Conservation (phyloP, 148 eudicot species). For the Rhododendron griersonianum region DNA sequence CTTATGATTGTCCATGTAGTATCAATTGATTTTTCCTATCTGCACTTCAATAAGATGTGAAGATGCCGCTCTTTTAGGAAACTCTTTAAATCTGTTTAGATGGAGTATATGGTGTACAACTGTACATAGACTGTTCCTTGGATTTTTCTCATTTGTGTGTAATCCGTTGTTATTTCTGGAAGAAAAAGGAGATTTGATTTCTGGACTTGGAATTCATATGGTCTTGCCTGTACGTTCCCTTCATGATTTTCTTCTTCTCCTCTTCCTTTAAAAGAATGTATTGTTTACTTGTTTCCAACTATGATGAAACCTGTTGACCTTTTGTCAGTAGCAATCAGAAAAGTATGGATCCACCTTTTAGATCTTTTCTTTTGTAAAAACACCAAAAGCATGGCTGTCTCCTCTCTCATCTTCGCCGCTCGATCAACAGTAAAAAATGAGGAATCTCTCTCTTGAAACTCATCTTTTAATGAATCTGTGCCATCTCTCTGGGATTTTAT, state of each 20-base stretch:
- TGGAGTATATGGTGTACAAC: neutral
- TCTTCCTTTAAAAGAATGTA: neutral
- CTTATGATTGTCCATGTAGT: neutral
- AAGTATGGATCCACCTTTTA: neutral
- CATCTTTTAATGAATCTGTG: neutral
- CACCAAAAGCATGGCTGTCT: neutral
- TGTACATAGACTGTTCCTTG: neutral
- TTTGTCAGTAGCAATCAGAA: neutral
- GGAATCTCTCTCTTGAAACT: neutral
- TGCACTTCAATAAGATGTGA: neutral
- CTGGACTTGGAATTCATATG: neutral
- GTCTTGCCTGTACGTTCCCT: neutral
- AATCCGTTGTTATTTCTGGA: neutral
- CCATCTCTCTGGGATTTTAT: neutral
- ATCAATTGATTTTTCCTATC: neutral
- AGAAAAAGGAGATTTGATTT: neutral
- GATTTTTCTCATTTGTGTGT: neutral
- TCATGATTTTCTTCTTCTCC: neutral
- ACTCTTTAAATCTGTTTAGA: neutral
- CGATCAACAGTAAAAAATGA: neutral
- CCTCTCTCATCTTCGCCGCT: neutral
- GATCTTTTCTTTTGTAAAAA: neutral
- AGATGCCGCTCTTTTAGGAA: neutral
- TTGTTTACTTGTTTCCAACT: neutral
- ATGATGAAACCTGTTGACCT: neutral